These are phyloP conservation scores for Austropuccinia psidii DNA, from an alignment of 1,284 basidiomycete genomes.

Conservation along the genomic window DNA sequence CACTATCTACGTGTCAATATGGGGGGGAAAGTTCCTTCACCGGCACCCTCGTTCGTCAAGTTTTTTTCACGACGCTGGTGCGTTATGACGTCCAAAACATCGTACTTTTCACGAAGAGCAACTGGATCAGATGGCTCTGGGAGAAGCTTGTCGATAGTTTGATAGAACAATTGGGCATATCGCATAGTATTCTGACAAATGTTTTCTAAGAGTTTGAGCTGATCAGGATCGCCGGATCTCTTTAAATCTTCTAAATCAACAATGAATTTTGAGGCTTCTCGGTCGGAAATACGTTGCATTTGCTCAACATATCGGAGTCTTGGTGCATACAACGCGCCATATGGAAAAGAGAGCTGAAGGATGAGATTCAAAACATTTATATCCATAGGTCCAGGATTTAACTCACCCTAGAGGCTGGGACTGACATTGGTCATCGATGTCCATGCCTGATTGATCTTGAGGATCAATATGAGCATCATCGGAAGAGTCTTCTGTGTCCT, in stretches of 20 bases:
- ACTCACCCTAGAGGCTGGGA: constrained; percentile 44
- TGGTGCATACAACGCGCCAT: background rate
- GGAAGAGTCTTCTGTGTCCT: constrained; percentile 61
- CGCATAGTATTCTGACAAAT: constrained; percentile 80
- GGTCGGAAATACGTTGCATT: constrained; percentile 84
- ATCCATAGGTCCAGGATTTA: constrained; percentile 45
- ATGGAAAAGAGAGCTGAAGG: background rate
- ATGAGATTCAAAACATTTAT: background rate
- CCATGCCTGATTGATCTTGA: constrained; percentile 52
- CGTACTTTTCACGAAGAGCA: constrained; percentile 56
- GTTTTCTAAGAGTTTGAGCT: constrained; percentile 46
- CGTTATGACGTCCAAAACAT: constrained; percentile 88
- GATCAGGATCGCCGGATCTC: background rate
- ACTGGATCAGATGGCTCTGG: constrained; percentile 81
- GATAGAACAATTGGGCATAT: constrained; percentile 81
- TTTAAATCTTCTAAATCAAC: constrained; percentile 66
- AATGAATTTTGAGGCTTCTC: constrained; percentile 74
- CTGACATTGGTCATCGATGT: constrained; percentile 47
- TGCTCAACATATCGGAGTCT: constrained; percentile 77
- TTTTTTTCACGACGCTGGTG: constrained; percentile 87
- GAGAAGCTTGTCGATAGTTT: constrained; percentile 80
- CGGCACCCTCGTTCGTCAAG: constrained; percentile 29
- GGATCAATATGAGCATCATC: constrained; percentile 67
- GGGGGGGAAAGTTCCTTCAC: constrained; percentile 66
- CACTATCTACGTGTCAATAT: constrained; percentile 90